These are phyloP conservation scores for Tetrahymena elliotti DNA, from an alignment of 73 alveolate species.

Conservation along the genomic window DNA sequence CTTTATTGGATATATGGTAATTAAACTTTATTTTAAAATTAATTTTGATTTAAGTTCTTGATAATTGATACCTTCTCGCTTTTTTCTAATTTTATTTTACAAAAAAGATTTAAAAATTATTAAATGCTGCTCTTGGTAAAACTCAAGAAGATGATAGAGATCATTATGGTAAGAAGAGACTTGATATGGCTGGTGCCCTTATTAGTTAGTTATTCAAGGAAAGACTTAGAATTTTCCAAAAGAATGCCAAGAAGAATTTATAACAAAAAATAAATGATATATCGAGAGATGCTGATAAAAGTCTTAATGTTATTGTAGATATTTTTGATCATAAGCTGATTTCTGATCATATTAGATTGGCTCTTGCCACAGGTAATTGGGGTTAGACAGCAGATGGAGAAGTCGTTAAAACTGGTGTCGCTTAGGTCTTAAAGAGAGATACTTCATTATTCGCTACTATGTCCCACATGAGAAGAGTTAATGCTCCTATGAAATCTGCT, in stretches of 20 bases:
- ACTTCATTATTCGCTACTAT: constrained; percentile 91
- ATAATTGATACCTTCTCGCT: constrained; percentile 53
- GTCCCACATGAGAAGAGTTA: constrained; percentile 95
- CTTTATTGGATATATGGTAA: constrained; percentile 98
- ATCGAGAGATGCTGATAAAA: background rate
- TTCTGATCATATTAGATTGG: constrained; percentile 83
- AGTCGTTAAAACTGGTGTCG: constrained; percentile 96
- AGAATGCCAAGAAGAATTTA: constrained; percentile 67
- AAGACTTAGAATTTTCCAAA: constrained; percentile 71
- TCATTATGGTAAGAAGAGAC: constrained; percentile 99
- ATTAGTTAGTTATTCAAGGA: constrained; percentile 87
- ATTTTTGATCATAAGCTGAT: constrained; percentile 57
- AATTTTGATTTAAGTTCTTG: too few species aligned
- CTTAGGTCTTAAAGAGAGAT: constrained; percentile 95
- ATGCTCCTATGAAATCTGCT: constrained; percentile 83
- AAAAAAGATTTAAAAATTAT: constrained; percentile 11
- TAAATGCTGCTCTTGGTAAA: constrained; percentile 95
- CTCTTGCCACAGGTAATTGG: constrained; percentile 99
- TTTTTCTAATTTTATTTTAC: background rate
- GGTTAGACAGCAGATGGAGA: constrained; percentile 83
- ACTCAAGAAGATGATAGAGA: constrained; percentile 98
- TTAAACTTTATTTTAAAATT: too few species aligned
- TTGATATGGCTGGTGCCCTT: constrained; percentile 97
- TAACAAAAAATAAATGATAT: constrained; percentile 65
- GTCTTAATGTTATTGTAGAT: background rate